Conservation (phyloP, 208 protist species). For the Leishmania martiniquensis region DNA sequence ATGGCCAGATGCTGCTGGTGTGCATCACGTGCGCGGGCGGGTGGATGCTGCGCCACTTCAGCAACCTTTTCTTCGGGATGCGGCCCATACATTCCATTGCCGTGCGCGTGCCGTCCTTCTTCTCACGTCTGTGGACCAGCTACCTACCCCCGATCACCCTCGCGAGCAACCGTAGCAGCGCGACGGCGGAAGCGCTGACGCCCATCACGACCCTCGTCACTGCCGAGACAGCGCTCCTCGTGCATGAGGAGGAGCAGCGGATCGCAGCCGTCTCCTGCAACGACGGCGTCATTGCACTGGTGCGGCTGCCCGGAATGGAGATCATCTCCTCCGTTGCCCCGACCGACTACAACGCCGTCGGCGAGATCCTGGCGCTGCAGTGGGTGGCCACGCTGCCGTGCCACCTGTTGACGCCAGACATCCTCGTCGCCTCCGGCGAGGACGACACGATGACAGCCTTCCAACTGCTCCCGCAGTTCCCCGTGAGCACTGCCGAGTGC, state of each 20-base stretch:
- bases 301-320: constrained; percentile 61
- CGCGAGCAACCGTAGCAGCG: neutral
- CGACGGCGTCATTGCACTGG: constrained; percentile 59
- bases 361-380: constrained; percentile 62
- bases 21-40: constrained; percentile 59
- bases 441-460: constrained; percentile 84
- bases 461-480: constrained; percentile 39
- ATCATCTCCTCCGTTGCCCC: constrained; percentile 43
- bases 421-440: constrained; percentile 73
- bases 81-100: constrained; percentile 60
- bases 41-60: constrained; percentile 64
- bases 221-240: constrained; percentile 37
- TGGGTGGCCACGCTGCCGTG: constrained; percentile 55
- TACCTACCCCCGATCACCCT: constrained; percentile 21
- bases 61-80: constrained; percentile 42
- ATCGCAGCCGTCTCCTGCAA: constrained; percentile 72
- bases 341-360: constrained; percentile 72
- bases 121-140: constrained; percentile 63
- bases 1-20: constrained; percentile 74
- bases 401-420: constrained; percentile 51
- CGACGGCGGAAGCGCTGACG: neutral
- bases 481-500: constrained; percentile 11
- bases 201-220: constrained; percentile 36
- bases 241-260: constrained; percentile 57
- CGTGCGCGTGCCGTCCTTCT: constrained; percentile 63